Base-by-base conservation (phyloP, 2,329 filamentous ascomycete species). In the Phyllosticta capitalensis region DNA sequence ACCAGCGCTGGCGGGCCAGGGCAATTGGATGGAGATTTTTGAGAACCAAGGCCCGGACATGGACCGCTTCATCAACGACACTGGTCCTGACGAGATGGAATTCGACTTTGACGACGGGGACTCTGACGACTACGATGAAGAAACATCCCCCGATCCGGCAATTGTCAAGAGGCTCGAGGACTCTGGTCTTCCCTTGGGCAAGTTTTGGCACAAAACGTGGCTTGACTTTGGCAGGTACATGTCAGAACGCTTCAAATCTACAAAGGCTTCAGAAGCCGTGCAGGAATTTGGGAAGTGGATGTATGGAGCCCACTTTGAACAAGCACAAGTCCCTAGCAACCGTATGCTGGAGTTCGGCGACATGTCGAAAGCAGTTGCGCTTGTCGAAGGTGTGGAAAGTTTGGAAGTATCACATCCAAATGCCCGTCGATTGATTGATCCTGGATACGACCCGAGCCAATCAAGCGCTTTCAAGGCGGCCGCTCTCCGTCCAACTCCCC, bases 41-140 rank as follows among this genome's bases (percentile, higher is more conserved):
- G 63, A 66, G 55, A 61, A 62, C 14, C 53, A 59, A 12, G 61
- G 38, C 56, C 62, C 24, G 50, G 63, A 52, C 56, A 61, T 61
- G 33, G 61, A 53, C 2, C 59, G 63, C n/a, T 66, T 63, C 20
- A 58, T 63, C 9, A 28, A 64, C 20, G 65, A 67, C 54, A 38
- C 65, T 9, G 66, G 67, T 38, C 67, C 64, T 6, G 67, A 69
- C 30, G 66, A 69, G 9, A 67, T 52, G 5, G 21, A 54, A 0
- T 58, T 33, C 3, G 51, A 17, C n/a, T 54, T 51, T 6, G 17
- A 54, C n/a, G 53, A 51, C 24, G 52, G 26, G 48, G n/a, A 51
- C 21, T 3, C 3, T 17, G 53, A 22, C 9, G 49, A 49, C 5
- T 45, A 30, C 9, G 52, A 54, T 7, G 24, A 33, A 9, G 30